These are phyloP conservation scores for Colletotrichum sp. DNA, from an alignment of 2,329 filamentous ascomycete genomes.

Conservation along the genomic window DNA sequence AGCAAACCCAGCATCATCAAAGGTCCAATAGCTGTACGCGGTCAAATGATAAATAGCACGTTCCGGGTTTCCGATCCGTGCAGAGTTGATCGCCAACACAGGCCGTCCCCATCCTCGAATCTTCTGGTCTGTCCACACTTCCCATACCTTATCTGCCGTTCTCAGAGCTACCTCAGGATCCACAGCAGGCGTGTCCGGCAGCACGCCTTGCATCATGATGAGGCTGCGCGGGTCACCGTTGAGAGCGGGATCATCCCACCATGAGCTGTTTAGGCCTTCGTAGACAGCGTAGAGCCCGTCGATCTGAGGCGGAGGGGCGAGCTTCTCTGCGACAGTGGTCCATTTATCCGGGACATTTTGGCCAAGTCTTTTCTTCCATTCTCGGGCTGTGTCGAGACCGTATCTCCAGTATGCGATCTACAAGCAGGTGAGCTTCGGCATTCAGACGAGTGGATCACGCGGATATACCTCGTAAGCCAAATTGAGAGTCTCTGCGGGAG, in stretches of 20 bases:
- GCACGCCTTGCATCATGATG: constrained; percentile 48
- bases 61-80: constrained; percentile 44
- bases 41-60: constrained; percentile 46
- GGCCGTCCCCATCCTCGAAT: constrained; percentile 53
- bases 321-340: constrained; percentile 51
- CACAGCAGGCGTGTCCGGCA: constrained; percentile 43
- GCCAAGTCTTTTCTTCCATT: constrained; percentile 56
- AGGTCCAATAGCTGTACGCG: constrained; percentile 45
- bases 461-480: constrained; percentile 55
- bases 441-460: too few species aligned
- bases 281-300: constrained; percentile 59
- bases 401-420: constrained; percentile 62
- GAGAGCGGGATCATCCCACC: constrained; percentile 43
- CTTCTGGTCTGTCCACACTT: constrained; percentile 45
- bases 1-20: constrained; percentile 43
- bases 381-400: constrained; percentile 56
- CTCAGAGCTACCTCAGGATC: constrained; percentile 36
- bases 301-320: constrained; percentile 57
- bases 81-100: constrained; percentile 50
- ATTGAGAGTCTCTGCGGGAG: constrained; percentile 60
- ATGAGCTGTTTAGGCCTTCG: constrained; percentile 51
- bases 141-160: constrained; percentile 43
- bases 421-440: not conserved
- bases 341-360: constrained; percentile 48
- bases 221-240: constrained; percentile 49